These are phyloP conservation scores for Vinca minor DNA, from an alignment of 257 asterid species.

Conservation along the genomic window DNA sequence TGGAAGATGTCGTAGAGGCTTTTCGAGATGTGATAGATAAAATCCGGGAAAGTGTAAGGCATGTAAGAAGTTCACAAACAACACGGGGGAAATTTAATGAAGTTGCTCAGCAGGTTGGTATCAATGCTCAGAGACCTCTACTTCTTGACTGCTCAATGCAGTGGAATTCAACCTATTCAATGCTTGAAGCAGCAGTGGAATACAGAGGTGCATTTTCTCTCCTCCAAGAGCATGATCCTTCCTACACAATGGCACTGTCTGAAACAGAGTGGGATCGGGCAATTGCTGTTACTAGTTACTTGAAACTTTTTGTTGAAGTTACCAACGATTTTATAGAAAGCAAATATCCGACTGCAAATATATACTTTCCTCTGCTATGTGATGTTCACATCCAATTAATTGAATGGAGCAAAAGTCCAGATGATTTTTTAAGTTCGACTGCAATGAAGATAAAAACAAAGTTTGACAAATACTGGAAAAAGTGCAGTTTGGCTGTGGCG, in stretches of 20 bases:
- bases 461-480: conserved; percentile 77
- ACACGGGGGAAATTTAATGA: conserved; percentile 55
- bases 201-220: conserved; percentile 55
- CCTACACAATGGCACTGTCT: conserved; percentile 50
- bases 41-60: conserved; percentile 62
- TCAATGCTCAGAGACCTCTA: conserved; percentile 41
- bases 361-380: conserved; percentile 70
- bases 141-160: conserved; percentile 59
- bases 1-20: conserved; percentile 56
- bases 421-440: conserved; percentile 55
- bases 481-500: conserved; percentile 65
- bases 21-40: conserved; percentile 49
- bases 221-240: conserved; percentile 56
- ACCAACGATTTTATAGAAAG: conserved; percentile 44
- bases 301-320: conserved; percentile 63
- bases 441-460: conserved; percentile 73
- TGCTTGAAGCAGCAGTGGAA: conserved; percentile 75
- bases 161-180: conserved; percentile 71
- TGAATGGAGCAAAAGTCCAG: conserved; percentile 80
- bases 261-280: conserved; percentile 80
- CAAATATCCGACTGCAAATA: conserved; percentile 61
- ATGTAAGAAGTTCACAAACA: conserved; percentile 59
- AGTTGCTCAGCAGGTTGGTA: conserved; percentile 58
- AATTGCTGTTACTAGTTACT: conserved; percentile 38
- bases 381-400: conserved; percentile 71